Percentiles rank a stretch among this genome's conserved stretches.
phyloP scores from a whole-genome alignment of 371 early-diverging fungal genomes.

The Saksenaea oblongispora region DNA sequence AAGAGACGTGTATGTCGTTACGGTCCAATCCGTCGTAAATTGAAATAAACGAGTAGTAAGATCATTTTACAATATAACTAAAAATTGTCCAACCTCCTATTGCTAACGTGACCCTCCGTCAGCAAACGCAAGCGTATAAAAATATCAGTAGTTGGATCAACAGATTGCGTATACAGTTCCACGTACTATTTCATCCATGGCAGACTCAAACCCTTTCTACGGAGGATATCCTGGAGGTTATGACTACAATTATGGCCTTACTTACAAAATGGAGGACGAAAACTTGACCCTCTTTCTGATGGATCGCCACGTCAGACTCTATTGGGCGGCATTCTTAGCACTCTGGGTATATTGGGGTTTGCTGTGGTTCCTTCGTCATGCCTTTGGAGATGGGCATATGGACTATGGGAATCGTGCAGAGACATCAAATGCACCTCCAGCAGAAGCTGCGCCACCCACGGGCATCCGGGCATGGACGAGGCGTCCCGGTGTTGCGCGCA shows the following conservation, averaged over 20 bases:
- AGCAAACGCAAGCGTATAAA: slow-evolving; percentile 4
- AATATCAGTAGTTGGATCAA: neutral
- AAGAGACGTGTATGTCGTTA: neutral
- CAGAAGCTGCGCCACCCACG: slow-evolving; percentile 1
- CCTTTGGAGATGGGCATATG: slow-evolving; percentile 23
- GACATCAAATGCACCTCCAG: neutral
- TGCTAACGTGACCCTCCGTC: slow-evolving; percentile 1
- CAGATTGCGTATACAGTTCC: neutral
- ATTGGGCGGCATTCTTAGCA: slow-evolving; percentile 43
- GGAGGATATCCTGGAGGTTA: neutral
- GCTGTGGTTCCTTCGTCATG: slow-evolving; percentile 38
- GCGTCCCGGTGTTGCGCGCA: slow-evolving; percentile 5
- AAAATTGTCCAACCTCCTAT: neutral
- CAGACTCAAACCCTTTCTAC: neutral
- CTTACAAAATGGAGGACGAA: neutral
- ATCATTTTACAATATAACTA: neutral
- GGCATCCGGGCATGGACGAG: slow-evolving; percentile 7
- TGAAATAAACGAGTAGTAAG: neutral
- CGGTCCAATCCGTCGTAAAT: neutral
- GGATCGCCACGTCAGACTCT: slow-evolving; percentile 17
- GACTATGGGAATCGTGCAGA: neutral
- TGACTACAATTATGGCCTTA: neutral
- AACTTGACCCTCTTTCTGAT: slow-evolving; percentile 12
- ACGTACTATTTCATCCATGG: neutral
- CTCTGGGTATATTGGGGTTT: slow-evolving; percentile 41